Evolutionary conservation across 2,329 filamentous ascomycete species (phyloP), one percentile per base, ranked within the genome.

Genomic region (Magnaporthiopsis incrustans): DNA sequence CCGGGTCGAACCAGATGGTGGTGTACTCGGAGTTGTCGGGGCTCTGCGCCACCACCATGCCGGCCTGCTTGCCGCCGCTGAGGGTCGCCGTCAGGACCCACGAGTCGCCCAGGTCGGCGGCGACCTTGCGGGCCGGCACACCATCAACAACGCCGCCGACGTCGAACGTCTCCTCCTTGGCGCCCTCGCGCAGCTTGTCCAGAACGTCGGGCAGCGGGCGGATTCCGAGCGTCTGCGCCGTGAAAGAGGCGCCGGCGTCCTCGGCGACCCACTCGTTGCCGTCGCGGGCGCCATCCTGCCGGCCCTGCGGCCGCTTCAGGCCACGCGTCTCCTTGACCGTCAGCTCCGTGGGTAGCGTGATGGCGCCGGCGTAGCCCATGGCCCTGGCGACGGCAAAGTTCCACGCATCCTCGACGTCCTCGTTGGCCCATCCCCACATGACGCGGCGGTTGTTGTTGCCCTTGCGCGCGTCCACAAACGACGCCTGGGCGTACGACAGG

Each of bases 381-480:
- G 59, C 35, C 32, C 8, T 25, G 11, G 35, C 33, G 33, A 61
- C 25, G 59, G 10, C 1, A 30, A 61, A 44, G 30, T 10, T 14
- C 59, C 11, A 26, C 11, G 0, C 22, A 27, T 5, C 6, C 3
- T 62, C 38, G 60, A 62, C 30, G 60, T 62, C 60, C 60, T 62
- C 60, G 60, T 62, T 57, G 26, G 61, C 61, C 61, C 61, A 62
- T 8, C 44, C 38, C 61, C 61, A 61, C 59, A 61, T 61, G 35
- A 61, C 59, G 32, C 59, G 59, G 22, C 59, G 33, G 35, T 27
- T 35, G 30, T 8, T 3, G 32, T 61, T 61, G 59, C 59, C 59
- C 33, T 61, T n/a, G 33, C 59, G 59, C 35, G 59, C 14, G n/a
- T 61, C 59, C n/a, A 61, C 12, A 10, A 25, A 61, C 35, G 59